Conservation (phyloP, 345 rosid species). For the Barbarea vulgaris region DNA sequence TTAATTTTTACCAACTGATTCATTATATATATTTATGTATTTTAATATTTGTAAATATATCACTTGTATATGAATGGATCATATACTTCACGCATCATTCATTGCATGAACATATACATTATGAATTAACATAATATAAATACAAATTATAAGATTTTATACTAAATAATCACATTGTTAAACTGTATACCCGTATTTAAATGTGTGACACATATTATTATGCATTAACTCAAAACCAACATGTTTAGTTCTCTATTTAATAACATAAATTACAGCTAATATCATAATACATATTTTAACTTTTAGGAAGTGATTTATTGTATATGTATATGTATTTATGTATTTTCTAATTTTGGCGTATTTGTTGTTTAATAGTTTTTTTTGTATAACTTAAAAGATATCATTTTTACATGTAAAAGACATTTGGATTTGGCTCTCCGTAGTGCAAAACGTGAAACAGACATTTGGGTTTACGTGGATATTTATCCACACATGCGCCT, state of each 20-base stretch:
- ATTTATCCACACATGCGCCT: constrained; percentile 14
- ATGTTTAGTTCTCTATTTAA: constrained; percentile 7
- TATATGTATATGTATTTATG: too few species aligned
- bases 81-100: too few species aligned
- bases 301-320: background rate
- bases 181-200: background rate
- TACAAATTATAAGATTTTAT: too few species aligned
- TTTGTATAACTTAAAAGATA: background rate
- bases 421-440: constrained; percentile 30
- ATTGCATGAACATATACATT: too few species aligned
- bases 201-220: constrained; percentile 6
- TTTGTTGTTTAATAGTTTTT: background rate
- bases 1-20: background rate
- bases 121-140: too few species aligned
- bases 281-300: background rate
- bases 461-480: constrained; percentile 20
- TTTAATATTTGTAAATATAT: too few species aligned
- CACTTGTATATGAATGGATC: too few species aligned
- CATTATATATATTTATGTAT: too few species aligned
- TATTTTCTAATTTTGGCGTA: background rate
- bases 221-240: background rate
- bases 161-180: background rate
- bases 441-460: constrained; percentile 33
- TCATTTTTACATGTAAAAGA: background rate
- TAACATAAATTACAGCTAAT: constrained; percentile 1